Conservation (phyloP, 1,139 yeast genomes). For the Candida anutae region DNA sequence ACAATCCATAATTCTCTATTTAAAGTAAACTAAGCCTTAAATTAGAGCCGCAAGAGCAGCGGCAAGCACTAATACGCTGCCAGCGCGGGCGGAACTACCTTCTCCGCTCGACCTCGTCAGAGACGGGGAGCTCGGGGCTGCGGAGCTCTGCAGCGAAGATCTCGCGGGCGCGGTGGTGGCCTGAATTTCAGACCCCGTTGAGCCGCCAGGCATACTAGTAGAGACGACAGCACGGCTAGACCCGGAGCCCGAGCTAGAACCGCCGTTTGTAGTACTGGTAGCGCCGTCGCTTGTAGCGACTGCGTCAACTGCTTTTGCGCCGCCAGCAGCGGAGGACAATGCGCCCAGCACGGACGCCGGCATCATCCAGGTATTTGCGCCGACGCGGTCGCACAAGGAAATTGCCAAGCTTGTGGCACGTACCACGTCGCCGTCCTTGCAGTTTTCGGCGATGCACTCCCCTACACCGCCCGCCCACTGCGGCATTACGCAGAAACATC, state of each 20-base stretch:
- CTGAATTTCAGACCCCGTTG: no score
- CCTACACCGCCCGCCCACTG: slow-evolving; percentile 40
- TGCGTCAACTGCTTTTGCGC: slow-evolving; percentile 5
- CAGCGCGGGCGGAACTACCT: no score
- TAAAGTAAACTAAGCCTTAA: no score
- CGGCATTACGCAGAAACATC: slow-evolving; percentile 46
- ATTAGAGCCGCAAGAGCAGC: no score
- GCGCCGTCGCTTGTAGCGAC: slow-evolving; percentile 2
- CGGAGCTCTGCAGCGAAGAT: no score
- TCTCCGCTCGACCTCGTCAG: no score
- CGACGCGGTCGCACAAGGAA: slow-evolving; percentile 35
- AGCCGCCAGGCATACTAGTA: no score
- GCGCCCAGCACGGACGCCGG: slow-evolving; percentile 32
- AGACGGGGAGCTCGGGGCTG: no score
- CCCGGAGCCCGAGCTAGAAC: neutral
- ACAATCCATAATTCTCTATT: no score
- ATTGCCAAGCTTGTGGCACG: slow-evolving; percentile 33
- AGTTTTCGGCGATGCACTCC: slow-evolving; percentile 33
- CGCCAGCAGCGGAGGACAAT: slow-evolving; percentile 24
- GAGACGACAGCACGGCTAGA: no score
- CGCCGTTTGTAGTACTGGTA: neutral
- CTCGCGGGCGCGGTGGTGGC: no score
- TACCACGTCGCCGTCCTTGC: slow-evolving; percentile 32
- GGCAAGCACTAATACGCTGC: no score
- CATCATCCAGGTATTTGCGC: slow-evolving; percentile 41